Base-by-base conservation (phyloP, 1,139 yeast genomes). In the Nakaseomyces kungkrabaensis region DNA sequence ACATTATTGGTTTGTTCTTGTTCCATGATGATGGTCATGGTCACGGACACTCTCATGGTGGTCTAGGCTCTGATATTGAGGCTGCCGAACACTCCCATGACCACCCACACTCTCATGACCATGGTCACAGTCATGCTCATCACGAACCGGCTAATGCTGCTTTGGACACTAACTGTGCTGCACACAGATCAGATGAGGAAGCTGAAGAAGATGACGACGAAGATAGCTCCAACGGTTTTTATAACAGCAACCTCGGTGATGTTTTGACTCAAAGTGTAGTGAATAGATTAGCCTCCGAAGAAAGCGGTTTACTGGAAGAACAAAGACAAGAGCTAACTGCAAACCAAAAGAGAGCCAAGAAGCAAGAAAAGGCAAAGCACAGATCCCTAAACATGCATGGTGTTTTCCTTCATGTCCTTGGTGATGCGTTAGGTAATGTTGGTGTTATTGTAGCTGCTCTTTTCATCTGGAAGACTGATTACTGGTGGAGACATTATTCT, bases 311-410 rank as follows among this genome's bases (percentile, higher is more conserved):
- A 54, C 55, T 72, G 43, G 48, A 51, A 17, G 54, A 54, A 22
- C 56, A 45, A 36, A 37, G 46, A 4, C 43, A 37, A 11, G 50
- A 48, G 11, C 13, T 47, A 4, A 26, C 33, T 2, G 33, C 24
- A 7, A 29, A 52, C 36, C 48, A 45, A 36, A 58, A 45, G 37
- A 55, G 49, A 36, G 13, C 40, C 45, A 45, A 38, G n/a, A 51
- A 57, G 42, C 56, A 55, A 36, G 56, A 56, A 27, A 40, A 38
- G 6, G 37, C 48, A 40, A 60, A 68, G 56, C 62, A 67, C 36
- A 80, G 77, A 65, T 86, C 96, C 11, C 73, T 92, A 73, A 92
- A 92, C 69, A 92, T 92, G 97, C 94, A 88, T 61, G 97, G 98
- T 54, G 97, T 92, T 4, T 92, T 87, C 63, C 73, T 92, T 60